A percentile compares a stretch with the other conserved stretches of the same genome.
Evolutionary conservation across 768 basidiomycete genomes (phyloP).

Genomic region (Clathrus columnatus): DNA sequence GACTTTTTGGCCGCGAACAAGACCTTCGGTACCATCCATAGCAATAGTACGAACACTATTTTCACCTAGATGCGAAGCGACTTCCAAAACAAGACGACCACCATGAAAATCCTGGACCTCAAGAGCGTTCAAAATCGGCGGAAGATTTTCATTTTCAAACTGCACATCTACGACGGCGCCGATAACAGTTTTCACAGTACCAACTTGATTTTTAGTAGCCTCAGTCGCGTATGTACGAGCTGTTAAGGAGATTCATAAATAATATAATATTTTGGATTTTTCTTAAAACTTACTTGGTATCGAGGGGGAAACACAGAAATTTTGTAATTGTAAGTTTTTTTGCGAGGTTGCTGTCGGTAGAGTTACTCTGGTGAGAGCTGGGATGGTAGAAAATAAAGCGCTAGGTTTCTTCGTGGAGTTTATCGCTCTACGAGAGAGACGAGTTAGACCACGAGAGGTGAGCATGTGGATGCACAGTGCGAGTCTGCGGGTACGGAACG

Average conservation of each 20-base stretch:
- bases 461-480: slow-evolving; percentile 41
- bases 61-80: slow-evolving; percentile 96
- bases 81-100: slow-evolving; percentile 97
- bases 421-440: slow-evolving; percentile 78
- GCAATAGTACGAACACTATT: slow-evolving; percentile 99
- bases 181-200: slow-evolving; percentile 95
- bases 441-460: slow-evolving; percentile 79
- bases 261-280: neutral
- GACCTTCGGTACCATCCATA: slow-evolving; percentile 99
- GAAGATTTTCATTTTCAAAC: slow-evolving; percentile 90
- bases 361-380: slow-evolving; percentile 40
- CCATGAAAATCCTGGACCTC: slow-evolving; percentile 93
- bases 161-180: slow-evolving; percentile 99
- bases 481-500: slow-evolving; percentile 7
- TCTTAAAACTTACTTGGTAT: slow-evolving; percentile 40
- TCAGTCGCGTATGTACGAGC: slow-evolving; percentile 90
- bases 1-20: slow-evolving; percentile 97
- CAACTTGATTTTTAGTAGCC: slow-evolving; percentile 49
- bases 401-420: slow-evolving; percentile 65
- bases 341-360: slow-evolving; percentile 34
- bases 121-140: slow-evolving; percentile 97
- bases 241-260: slow-evolving; percentile 22
- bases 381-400: slow-evolving; percentile 73
- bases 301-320: slow-evolving; percentile 37
- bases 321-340: slow-evolving; percentile 41